A percentile compares a stretch with the other conserved stretches of the same genome.
Evolutionary conservation across 2,329 filamentous ascomycete species (phyloP).

Genomic region (Triangularia verruculosa): DNA sequence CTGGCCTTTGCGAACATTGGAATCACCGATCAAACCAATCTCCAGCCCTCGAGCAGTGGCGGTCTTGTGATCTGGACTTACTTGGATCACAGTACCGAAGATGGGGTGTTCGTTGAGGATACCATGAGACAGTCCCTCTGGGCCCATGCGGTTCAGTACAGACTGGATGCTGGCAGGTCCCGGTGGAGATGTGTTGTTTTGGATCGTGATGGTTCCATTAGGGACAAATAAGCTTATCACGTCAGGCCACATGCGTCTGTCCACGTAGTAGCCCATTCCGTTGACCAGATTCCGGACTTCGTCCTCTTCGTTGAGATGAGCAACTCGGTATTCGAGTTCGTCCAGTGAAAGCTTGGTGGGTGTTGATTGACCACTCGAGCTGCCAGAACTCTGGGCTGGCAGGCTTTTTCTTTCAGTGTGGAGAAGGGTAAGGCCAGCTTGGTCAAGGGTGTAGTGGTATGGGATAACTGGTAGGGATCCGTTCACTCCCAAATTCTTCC

Average conservation of each 20-base stretch:
- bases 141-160: constrained; percentile 19
- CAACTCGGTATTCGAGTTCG: constrained; percentile 17
- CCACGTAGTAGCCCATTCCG: constrained; percentile 21
- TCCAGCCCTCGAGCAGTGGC: constrained; percentile 20
- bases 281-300: constrained; percentile 24
- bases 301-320: constrained; percentile 24
- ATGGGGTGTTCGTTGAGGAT: constrained; percentile 24
- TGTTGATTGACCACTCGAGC: neutral
- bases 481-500: constrained; percentile 17
- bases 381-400: neutral
- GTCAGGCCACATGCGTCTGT: constrained; percentile 22
- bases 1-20: constrained; percentile 11
- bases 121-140: constrained; percentile 16
- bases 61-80: constrained; percentile 8
- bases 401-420: neutral
- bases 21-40: constrained; percentile 23
- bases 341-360: constrained; percentile 1
- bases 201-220: constrained; percentile 17
- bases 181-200: constrained; percentile 9
- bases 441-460: constrained; percentile 22
- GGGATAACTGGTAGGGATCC: constrained; percentile 19
- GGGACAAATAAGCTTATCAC: constrained; percentile 19
- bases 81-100: constrained; percentile 16
- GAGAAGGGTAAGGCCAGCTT: constrained; percentile 15
- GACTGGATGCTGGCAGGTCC: constrained; percentile 12